phyloP scores from a whole-genome alignment of 2,329 filamentous ascomycete genomes.

The Cryoendolithus antarcticus region DNA sequence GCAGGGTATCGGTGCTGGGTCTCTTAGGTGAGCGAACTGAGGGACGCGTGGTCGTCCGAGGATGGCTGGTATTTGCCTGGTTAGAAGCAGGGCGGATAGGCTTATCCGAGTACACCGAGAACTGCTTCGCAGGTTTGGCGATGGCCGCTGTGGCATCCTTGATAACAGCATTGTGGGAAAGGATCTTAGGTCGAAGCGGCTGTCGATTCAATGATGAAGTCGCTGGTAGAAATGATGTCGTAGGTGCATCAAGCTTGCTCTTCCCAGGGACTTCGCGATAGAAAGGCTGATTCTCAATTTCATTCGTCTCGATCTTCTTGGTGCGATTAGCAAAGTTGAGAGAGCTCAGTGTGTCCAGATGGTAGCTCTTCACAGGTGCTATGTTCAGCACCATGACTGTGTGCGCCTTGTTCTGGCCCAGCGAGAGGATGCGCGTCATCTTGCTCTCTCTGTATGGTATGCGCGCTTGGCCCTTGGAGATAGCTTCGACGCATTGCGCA shows the following conservation, averaged over 20 bases:
- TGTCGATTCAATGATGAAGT: conserved; percentile 44
- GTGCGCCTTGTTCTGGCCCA: conserved; percentile 84
- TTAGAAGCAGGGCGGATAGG: conserved; percentile 31
- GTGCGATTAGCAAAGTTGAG: conserved; percentile 92
- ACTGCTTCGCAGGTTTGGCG: conserved; percentile 67
- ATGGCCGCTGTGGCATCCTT: conserved; percentile 38
- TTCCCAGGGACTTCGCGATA: conserved; percentile 36
- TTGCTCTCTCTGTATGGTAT: conserved; percentile 98
- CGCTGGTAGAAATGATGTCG: conserved; percentile 15
- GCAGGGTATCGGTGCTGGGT: conserved; percentile 20
- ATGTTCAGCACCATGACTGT: conserved; percentile 99
- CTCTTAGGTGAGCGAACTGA: conserved; percentile 26
- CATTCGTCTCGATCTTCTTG: conserved; percentile 99
- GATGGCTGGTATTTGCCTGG: conserved; percentile 15
- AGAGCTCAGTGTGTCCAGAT: conserved; percentile 97
- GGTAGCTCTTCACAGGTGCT: conserved; percentile 75
- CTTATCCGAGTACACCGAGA: conserved; percentile 76
- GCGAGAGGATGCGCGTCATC: conserved; percentile 78
- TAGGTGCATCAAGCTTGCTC: conserved; percentile 24
- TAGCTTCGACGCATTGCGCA: conserved; percentile 94
- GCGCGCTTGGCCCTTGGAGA: conserved; percentile 82
- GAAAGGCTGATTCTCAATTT: conserved; percentile 90
- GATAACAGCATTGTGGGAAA: conserved; percentile 55
- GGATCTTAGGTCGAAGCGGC: conserved; percentile 64
- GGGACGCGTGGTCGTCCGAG: conserved; percentile 6